Percentiles rank a stretch among this genome's conserved stretches.
Evolutionary conservation across 768 basidiomycete species (phyloP).

Genomic region (Boletellus emodensis): DNA sequence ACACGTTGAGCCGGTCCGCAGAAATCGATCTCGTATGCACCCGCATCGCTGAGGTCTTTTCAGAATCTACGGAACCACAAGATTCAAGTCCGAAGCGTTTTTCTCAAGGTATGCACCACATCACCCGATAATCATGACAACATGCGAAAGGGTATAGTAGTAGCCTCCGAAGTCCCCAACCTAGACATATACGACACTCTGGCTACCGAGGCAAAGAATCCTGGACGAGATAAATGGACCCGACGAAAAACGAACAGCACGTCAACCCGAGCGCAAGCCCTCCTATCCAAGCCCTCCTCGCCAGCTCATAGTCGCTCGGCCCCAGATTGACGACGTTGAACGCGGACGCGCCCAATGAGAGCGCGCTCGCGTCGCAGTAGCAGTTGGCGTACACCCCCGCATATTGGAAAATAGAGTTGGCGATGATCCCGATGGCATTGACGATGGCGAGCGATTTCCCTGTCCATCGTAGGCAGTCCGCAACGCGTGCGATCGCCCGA

Average conservation of each 20-base stretch:
- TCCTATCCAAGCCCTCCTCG: conserved; percentile 36
- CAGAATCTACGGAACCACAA: no score
- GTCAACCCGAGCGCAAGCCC: conserved; percentile 30
- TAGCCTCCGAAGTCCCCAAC: no score
- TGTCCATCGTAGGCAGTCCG: conserved; percentile 23
- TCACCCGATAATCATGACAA: no score
- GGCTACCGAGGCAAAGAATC: conserved; percentile 16
- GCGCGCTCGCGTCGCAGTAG: conserved; percentile 29
- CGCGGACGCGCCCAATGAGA: conserved; percentile 16
- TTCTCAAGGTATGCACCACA: no score
- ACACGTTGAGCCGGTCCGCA: no score
- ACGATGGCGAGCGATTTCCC: conserved; percentile 27
- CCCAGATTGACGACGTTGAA: conserved; percentile 27
- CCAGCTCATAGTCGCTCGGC: conserved; percentile 20
- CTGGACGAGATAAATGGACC: conserved; percentile 26
- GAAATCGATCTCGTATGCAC: no score
- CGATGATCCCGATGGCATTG: conserved; percentile 26
- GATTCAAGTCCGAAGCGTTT: no score
- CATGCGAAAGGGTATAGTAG: no score
- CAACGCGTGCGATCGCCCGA: not conserved
- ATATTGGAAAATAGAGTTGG: conserved; percentile 29
- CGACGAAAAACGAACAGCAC: conserved; percentile 24
- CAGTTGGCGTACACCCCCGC: conserved; percentile 25
- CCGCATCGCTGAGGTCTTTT: no score
- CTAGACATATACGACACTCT: not conserved